Conservation (phyloP, 2,329 filamentous ascomycete species). For the Neonectria punicea region DNA sequence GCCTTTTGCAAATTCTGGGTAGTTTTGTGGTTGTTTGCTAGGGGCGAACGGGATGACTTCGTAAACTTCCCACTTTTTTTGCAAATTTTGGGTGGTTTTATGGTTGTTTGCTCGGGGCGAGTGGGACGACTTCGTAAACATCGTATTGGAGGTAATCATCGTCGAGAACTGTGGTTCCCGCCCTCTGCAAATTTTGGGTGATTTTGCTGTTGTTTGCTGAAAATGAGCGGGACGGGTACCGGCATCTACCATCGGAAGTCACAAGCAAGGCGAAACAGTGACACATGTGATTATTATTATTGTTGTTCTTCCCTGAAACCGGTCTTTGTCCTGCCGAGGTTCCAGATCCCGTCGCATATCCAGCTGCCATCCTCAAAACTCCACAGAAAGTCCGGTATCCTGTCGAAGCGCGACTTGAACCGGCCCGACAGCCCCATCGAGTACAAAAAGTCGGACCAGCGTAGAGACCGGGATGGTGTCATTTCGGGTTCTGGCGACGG, state of each 20-base stretch:
- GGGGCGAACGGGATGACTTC: too few relatives aligned
- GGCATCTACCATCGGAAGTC: not conserved
- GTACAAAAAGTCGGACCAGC: conserved; percentile 41
- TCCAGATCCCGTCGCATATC: conserved; percentile 44
- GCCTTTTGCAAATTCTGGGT: too few relatives aligned
- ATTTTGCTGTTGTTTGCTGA: too few relatives aligned
- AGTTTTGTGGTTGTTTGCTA: too few relatives aligned
- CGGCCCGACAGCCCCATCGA: conserved; percentile 29
- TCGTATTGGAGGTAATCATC: too few relatives aligned
- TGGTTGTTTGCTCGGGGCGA: too few relatives aligned
- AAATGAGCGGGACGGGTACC: too few relatives aligned
- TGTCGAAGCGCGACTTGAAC: conserved; percentile 35
- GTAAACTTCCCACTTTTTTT: too few relatives aligned
- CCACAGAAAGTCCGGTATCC: conserved; percentile 39
- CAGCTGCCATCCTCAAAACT: conserved; percentile 30
- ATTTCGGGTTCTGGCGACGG: conserved; percentile 4
- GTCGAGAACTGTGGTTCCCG: too few relatives aligned
- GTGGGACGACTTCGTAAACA: too few relatives aligned
- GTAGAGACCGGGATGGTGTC: conserved; percentile 25
- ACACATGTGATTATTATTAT: not conserved
- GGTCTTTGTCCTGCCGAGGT: conserved; percentile 33
- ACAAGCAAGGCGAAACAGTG: not conserved
- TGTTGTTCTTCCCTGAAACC: conserved; percentile 11
- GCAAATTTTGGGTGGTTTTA: too few relatives aligned
- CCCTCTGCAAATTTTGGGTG: too few relatives aligned